phyloP scores from a whole-genome alignment of 345 rosid species.

The Barbarea vulgaris region DNA sequence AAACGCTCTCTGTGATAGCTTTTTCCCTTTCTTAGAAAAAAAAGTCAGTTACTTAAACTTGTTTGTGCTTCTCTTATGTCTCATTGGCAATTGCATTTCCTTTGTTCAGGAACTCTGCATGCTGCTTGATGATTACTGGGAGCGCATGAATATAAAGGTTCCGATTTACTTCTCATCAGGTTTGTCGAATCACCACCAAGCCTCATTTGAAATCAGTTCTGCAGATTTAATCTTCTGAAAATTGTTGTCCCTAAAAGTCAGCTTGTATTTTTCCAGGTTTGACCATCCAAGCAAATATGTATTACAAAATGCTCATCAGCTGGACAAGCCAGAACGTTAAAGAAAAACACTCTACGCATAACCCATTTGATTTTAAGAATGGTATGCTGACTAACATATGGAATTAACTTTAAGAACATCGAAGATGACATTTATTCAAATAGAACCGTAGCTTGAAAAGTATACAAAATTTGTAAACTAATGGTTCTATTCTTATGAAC shows the following conservation, averaged over 20 bases:
- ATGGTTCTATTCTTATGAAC: not conserved
- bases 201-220: not conserved
- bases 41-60: not conserved
- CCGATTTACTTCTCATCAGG: slow-evolving; percentile 98
- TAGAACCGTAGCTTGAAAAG: not conserved
- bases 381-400: slow-evolving; percentile 50
- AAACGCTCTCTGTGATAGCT: not conserved
- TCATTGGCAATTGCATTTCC: not conserved
- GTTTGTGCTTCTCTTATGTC: slow-evolving; percentile 16
- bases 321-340: slow-evolving; percentile 97
- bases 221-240: slow-evolving; percentile 6
- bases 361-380: slow-evolving; percentile 91
- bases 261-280: slow-evolving; percentile 58
- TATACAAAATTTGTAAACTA: slow-evolving; percentile 1
- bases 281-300: slow-evolving; percentile 97
- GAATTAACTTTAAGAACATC: not conserved
- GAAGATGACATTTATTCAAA: not conserved
- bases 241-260: not conserved
- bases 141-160: slow-evolving; percentile 86
- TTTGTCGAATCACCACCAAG: slow-evolving; percentile 36
- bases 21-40: not conserved
- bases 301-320: slow-evolving; percentile 92
- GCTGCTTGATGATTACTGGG: slow-evolving; percentile 97
- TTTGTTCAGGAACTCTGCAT: slow-evolving; percentile 78
- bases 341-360: slow-evolving; percentile 62